Conservation (phyloP, 139 green algal species). For the Edaphochlamys debaryana region DNA sequence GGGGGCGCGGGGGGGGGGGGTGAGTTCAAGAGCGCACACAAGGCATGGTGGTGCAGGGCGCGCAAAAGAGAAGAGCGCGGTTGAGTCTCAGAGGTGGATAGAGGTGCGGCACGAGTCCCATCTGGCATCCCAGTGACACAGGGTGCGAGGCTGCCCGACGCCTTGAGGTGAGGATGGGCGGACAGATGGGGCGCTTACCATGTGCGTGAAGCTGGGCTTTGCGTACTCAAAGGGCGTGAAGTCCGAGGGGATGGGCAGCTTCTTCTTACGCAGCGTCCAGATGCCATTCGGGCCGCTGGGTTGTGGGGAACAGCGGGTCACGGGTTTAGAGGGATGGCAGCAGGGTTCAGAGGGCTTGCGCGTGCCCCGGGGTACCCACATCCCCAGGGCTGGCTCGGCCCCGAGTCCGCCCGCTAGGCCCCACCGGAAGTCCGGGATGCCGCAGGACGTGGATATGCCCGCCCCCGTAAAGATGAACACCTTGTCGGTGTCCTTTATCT, state of each 20-base stretch:
- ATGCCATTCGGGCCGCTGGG: slow-evolving; percentile 88
- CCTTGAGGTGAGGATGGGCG: too few species aligned
- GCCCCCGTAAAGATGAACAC: slow-evolving; percentile 93
- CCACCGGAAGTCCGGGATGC: slow-evolving; percentile 92
- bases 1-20: too few species aligned
- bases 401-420: too few species aligned
- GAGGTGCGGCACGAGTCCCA: too few species aligned
- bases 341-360: neutral
- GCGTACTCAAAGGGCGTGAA: slow-evolving; percentile 82
- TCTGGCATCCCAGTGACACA: too few species aligned
- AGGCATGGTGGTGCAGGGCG: too few species aligned
- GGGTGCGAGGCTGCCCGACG: too few species aligned
- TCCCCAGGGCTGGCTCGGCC: too few species aligned
- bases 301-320: neutral
- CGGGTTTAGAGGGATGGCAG: neutral
- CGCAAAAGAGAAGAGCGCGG: too few species aligned
- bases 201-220: slow-evolving; percentile 85
- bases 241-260: slow-evolving; percentile 63
- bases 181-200: slow-evolving; percentile 23
- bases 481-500: slow-evolving; percentile 28
- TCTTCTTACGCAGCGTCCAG: slow-evolving; percentile 85
- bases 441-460: slow-evolving; percentile 90
- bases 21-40: too few species aligned
- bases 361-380: too few species aligned
- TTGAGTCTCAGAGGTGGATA: too few species aligned